Conservation (phyloP, 441 rosid species). For the Hura crepitans region DNA sequence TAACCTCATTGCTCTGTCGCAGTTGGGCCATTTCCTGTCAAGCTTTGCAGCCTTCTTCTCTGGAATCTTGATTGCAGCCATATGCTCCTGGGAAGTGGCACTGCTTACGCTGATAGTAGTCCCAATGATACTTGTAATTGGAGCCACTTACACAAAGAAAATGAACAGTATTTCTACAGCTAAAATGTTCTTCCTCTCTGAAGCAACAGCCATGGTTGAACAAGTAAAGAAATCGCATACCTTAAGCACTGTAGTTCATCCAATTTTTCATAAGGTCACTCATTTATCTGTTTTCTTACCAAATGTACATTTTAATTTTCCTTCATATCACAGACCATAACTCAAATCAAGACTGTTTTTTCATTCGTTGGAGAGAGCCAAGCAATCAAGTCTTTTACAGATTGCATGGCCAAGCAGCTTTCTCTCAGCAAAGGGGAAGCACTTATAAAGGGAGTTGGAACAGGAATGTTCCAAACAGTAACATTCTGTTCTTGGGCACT, state of each 20-base stretch:
- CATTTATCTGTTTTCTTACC: not conserved
- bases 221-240: constrained; percentile 31
- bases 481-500: constrained; percentile 59
- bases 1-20: constrained; percentile 8
- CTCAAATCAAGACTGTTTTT: constrained; percentile 61
- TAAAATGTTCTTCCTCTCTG: constrained; percentile 44
- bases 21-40: constrained; percentile 57
- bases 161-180: constrained; percentile 45
- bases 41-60: constrained; percentile 51
- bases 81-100: constrained; percentile 59
- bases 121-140: constrained; percentile 52
- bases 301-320: not conserved
- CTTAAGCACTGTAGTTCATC: not conserved
- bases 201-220: constrained; percentile 54
- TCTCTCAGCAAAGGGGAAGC: constrained; percentile 51
- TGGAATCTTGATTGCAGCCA: constrained; percentile 49
- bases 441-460: constrained; percentile 57
- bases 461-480: constrained; percentile 56
- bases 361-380: constrained; percentile 57
- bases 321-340: constrained; percentile 35
- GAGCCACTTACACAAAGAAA: constrained; percentile 57
- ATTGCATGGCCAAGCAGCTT: constrained; percentile 42
- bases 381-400: constrained; percentile 43
- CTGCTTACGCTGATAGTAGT: constrained; percentile 42
- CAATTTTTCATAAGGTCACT: not conserved